Base-by-base conservation (phyloP, 139 green algal genomes). In the Chlamydomonas schloesseri region DNA sequence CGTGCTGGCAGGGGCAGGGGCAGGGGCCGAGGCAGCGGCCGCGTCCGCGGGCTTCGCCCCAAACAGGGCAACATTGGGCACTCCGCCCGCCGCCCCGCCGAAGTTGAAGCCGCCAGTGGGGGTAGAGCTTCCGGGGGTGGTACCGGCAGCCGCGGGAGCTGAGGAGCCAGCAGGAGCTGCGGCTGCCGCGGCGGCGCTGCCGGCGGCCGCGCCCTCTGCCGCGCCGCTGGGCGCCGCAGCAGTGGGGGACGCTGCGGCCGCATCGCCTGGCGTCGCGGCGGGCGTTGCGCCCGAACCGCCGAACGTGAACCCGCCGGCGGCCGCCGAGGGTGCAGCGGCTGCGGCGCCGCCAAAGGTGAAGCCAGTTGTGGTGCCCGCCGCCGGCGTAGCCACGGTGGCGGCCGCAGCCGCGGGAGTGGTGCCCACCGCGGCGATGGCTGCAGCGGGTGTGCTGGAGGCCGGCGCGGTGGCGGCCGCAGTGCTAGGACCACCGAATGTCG, bases 291-390 rank as follows among this genome's bases (percentile, higher is more conserved):
- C 18, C 2, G 8, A 5, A 11, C 20, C 55, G 10, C 55, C 55
- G 21, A 62, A 62, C 20, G 55, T 62, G 55, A 62, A 24, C 9
- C 55, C 55, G 55, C 55, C 10, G 55, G 55, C 10, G 9, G 55
- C 10, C 55, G 55, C 2, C 55, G 55, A 11, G 9, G 55, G 55
- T 8, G 10, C 8, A 23, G 55, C 55, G 21, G 55, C 55, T 58
- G 55, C 21, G 55, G 8, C 55, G 55, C 55, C 55, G 55, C 55
- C 78, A 26, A 73, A 73, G 46, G 29, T 65, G 37, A 84, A 84
- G 60, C 60, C 21, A 10, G 60, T 17, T 8, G 42, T 50, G 42
- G 42, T n/a, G n/a, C n/a, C n/a, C n/a, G n/a, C n/a, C n/a, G n/a
- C n/a, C n/a, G n/a, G n/a, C n/a, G n/a, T n/a, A n/a, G n/a, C n/a